A percentile compares a stretch with the other conserved stretches of the same genome.
phyloP scores from a whole-genome alignment of 805 yeast genomes.

The Saccharomycopsis sp. region DNA sequence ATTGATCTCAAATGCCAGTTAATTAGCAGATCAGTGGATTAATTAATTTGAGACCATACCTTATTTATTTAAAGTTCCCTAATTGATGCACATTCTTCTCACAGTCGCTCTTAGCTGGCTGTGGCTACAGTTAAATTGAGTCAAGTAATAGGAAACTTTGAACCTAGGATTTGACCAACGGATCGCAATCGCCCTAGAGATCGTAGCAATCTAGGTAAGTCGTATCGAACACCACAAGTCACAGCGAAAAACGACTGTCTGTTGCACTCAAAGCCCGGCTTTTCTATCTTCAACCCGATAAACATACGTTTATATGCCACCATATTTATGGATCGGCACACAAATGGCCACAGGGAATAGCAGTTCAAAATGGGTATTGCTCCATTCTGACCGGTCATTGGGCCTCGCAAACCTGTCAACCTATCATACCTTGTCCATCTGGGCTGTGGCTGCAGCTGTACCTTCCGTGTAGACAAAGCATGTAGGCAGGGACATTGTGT shows the following conservation, averaged over 20 bases:
- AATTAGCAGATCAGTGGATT: background rate
- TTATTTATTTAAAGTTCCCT: background rate
- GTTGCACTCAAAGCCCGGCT: no score
- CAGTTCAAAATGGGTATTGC: background rate
- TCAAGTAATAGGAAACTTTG: background rate
- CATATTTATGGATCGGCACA: no score
- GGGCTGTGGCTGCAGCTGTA: no score
- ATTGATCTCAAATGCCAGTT: background rate
- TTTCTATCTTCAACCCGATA: no score
- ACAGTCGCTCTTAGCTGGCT: background rate
- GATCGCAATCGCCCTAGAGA: background rate
- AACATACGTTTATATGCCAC: no score
- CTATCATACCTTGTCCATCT: no score
- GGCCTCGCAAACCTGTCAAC: background rate
- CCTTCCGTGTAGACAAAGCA: no score
- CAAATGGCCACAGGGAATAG: background rate
- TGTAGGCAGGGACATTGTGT: no score
- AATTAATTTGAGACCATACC: background rate
- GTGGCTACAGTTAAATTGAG: background rate
- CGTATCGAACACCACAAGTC: no score
- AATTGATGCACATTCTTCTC: background rate
- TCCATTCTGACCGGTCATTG: background rate
- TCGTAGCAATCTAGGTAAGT: no score
- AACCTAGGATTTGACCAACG: background rate
- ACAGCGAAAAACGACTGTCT: background rate